Percentiles rank a stretch among this genome's conserved stretches.
phyloP scores from a whole-genome alignment of 768 basidiomycete genomes.

The Clavaria fumosa region DNA sequence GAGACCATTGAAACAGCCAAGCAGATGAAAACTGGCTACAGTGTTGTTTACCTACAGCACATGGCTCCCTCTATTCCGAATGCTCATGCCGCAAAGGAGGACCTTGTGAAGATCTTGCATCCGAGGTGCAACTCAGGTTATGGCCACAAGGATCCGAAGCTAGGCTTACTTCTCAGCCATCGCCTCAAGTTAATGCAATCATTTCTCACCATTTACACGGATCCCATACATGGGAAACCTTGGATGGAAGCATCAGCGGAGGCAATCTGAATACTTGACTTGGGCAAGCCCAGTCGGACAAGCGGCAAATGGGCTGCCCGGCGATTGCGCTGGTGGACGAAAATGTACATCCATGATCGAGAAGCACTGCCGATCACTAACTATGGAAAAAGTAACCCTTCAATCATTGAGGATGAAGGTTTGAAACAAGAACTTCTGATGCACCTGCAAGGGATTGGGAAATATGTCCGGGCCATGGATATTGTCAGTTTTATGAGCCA shows the following conservation, averaged over 20 bases:
- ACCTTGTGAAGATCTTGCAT: too few species aligned
- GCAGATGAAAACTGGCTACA: too few species aligned
- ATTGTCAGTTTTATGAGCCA: slow-evolving; percentile 10
- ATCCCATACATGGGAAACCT: not conserved
- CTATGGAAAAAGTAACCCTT: slow-evolving; percentile 11
- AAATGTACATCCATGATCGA: slow-evolving; percentile 10
- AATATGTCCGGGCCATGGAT: slow-evolving; percentile 10
- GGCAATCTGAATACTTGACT: not conserved
- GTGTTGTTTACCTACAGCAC: too few species aligned
- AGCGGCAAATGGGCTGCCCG: too few species aligned
- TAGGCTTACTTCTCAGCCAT: too few species aligned
- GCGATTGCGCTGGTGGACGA: slow-evolving; percentile 10
- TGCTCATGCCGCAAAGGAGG: too few species aligned
- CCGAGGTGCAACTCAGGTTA: too few species aligned
- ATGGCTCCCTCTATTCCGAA: too few species aligned
- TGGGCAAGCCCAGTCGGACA: not conserved
- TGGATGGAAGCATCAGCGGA: not conserved
- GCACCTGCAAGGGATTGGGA: slow-evolving; percentile 10
- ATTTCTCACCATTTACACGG: too few species aligned
- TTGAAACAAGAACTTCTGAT: slow-evolving; percentile 11
- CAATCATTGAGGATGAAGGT: slow-evolving; percentile 14
- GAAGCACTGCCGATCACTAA: slow-evolving; percentile 11
- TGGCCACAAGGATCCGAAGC: too few species aligned
- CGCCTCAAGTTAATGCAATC: too few species aligned
- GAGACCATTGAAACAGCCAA: too few species aligned